Percentiles rank a stretch among this genome's conserved stretches.
Conservation (phyloP, 306 rosid species). For the Cucurbita maxima region DNA sequence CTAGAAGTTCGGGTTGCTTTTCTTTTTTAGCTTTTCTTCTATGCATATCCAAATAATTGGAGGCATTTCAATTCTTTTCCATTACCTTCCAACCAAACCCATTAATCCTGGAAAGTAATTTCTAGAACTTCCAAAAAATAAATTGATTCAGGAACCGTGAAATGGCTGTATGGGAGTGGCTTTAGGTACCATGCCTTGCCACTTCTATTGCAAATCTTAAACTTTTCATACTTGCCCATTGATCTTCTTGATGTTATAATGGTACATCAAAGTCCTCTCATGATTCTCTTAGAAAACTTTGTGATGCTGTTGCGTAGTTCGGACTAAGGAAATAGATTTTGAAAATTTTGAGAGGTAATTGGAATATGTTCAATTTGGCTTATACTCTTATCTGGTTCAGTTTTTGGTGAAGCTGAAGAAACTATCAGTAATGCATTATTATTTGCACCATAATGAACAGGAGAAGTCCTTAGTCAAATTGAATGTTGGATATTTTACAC, state of each 20-base stretch:
- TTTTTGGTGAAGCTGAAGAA: too few relatives aligned
- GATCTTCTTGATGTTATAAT: background rate
- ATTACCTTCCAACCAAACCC: background rate
- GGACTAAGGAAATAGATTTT: background rate
- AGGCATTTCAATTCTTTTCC: constrained; percentile 4
- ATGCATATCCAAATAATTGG: constrained; percentile 6
- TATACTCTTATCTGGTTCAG: too few relatives aligned
- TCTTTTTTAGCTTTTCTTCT: background rate
- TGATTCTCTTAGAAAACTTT: background rate
- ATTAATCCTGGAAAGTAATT: background rate
- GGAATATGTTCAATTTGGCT: background rate
- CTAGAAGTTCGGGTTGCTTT: background rate
- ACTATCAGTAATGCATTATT: too few relatives aligned
- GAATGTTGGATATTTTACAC: too few relatives aligned
- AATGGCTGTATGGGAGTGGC: background rate
- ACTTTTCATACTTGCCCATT: background rate
- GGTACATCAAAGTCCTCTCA: background rate
- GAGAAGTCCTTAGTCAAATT: too few relatives aligned
- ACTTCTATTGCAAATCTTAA: background rate
- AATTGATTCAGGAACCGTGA: background rate
- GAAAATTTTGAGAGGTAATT: background rate
- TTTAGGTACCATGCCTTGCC: background rate
- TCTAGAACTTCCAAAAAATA: background rate
- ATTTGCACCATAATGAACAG: too few relatives aligned
- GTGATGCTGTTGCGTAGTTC: background rate